These are phyloP conservation scores for Hamigera avellanea DNA, from an alignment of 495 filamentous ascomycete genomes.

Conservation along the genomic window DNA sequence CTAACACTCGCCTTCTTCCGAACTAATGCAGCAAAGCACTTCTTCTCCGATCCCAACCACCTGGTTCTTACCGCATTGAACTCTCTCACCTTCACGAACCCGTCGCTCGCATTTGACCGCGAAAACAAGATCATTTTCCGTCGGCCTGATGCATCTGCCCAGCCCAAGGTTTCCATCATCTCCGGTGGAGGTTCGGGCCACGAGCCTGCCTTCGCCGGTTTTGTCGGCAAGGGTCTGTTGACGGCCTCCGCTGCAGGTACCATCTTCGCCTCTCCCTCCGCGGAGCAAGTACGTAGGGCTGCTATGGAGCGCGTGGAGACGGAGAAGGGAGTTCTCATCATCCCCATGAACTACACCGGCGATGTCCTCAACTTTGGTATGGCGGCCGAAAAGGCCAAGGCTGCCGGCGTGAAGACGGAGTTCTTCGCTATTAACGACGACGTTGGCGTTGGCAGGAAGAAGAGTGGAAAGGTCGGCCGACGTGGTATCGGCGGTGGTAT, in stretches of 20 bases:
- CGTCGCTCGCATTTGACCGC: conserved; percentile 65
- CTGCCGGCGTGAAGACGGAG: conserved; percentile 66
- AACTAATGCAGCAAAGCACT: conserved; percentile 57
- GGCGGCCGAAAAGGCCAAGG: conserved; percentile 84
- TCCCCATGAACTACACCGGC: conserved; percentile 56
- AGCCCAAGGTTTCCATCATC: conserved; percentile 63
- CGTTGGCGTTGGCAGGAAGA: conserved; percentile 74
- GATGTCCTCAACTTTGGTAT: conserved; percentile 95
- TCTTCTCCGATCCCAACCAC: conserved; percentile 74
- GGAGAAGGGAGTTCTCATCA: conserved; percentile 60
- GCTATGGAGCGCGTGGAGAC: conserved; percentile 60
- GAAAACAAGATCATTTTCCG: conserved; percentile 81
- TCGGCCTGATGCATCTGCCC: conserved; percentile 41
- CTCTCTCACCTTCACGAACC: conserved; percentile 73
- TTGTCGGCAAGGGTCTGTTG: conserved; percentile 63
- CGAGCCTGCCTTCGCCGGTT: conserved; percentile 78
- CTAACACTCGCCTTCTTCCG: conserved; percentile 1
- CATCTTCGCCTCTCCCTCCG: conserved; percentile 82
- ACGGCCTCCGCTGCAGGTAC: conserved; percentile 80
- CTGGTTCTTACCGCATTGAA: conserved; percentile 71
- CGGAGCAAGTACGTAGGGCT: conserved; percentile 73
- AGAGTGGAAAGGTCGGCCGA: conserved; percentile 82
- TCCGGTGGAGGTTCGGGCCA: conserved; percentile 90
- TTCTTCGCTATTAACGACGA: conserved; percentile 97
- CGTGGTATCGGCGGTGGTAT: conserved; percentile 88